Conservation (phyloP, 345 rosid genomes). For the Microcos paniculata region DNA sequence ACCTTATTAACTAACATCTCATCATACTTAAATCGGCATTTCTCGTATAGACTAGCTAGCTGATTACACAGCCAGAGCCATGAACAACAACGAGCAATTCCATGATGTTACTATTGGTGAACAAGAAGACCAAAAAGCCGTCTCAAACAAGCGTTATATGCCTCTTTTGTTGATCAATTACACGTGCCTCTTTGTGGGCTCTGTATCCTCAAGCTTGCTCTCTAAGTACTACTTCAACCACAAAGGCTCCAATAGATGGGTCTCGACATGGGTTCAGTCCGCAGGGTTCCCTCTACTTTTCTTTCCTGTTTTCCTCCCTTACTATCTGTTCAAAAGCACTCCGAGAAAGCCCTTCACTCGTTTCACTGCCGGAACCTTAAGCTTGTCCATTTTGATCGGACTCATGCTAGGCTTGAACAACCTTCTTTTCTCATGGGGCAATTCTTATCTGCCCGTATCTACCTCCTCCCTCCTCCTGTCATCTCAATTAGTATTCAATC, state of each 20-base stretch:
- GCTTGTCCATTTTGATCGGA: slow-evolving; percentile 50
- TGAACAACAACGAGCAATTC: not conserved
- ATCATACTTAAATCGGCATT: too few species aligned
- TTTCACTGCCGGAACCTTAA: slow-evolving; percentile 47
- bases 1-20: too few species aligned
- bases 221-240: slow-evolving; percentile 81
- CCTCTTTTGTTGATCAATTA: slow-evolving; percentile 45
- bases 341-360: slow-evolving; percentile 50
- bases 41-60: too few species aligned
- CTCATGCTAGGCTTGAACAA: slow-evolving; percentile 75
- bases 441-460: slow-evolving; percentile 82
- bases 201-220: slow-evolving; percentile 62
- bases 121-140: not conserved
- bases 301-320: slow-evolving; percentile 52
- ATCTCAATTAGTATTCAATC: slow-evolving; percentile 75
- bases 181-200: slow-evolving; percentile 57
- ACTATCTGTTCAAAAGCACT: slow-evolving; percentile 41
- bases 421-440: slow-evolving; percentile 85
- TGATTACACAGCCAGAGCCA: not conserved
- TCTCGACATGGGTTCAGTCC: slow-evolving; percentile 88
- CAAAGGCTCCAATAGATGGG: slow-evolving; percentile 79
- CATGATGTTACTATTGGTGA: not conserved
- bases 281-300: slow-evolving; percentile 84
- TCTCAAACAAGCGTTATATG: not conserved
- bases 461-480: slow-evolving; percentile 83